phyloP scores from a whole-genome alignment of 257 asterid species.

The Thymus mandschuricus region DNA sequence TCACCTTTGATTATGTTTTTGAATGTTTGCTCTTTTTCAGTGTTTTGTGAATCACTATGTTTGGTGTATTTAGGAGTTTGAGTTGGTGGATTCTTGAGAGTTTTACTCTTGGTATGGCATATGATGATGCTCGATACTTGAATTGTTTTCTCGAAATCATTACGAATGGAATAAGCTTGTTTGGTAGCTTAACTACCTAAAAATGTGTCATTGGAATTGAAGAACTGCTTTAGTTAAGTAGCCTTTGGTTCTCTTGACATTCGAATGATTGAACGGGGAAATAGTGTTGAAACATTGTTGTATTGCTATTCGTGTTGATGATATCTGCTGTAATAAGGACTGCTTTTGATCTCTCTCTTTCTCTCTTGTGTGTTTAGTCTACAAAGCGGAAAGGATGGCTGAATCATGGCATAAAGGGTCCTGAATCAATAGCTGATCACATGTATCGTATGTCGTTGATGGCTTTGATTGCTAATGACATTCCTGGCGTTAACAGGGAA shows the following conservation, averaged over 20 bases:
- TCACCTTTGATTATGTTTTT: no score
- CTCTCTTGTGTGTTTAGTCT: slow-evolving; percentile 47
- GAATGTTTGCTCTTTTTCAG: not conserved
- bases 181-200: slow-evolving; percentile 1
- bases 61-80: not conserved
- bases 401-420: slow-evolving; percentile 81
- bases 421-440: slow-evolving; percentile 97
- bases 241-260: not conserved
- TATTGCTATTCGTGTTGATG: slow-evolving; percentile 4
- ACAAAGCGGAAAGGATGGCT: slow-evolving; percentile 98
- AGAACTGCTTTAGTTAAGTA: not conserved
- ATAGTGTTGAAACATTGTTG: not conserved
- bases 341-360: slow-evolving; percentile 7
- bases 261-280: not conserved
- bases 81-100: slow-evolving; percentile 7
- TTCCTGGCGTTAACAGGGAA: slow-evolving; percentile 90
- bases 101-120: not conserved
- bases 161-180: slow-evolving; percentile 1
- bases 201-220: not conserved
- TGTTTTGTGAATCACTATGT: slow-evolving; percentile 12
- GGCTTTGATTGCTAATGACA: slow-evolving; percentile 86
- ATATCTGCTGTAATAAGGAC: slow-evolving; percentile 13
- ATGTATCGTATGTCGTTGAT: slow-evolving; percentile 97
- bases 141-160: slow-evolving; percentile 5
- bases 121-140: slow-evolving; percentile 10